Evolutionary conservation across 495 filamentous ascomycete genomes (phyloP), one percentile per base, ranked within the genome.

Genomic region (Lichina pygmaea): DNA sequence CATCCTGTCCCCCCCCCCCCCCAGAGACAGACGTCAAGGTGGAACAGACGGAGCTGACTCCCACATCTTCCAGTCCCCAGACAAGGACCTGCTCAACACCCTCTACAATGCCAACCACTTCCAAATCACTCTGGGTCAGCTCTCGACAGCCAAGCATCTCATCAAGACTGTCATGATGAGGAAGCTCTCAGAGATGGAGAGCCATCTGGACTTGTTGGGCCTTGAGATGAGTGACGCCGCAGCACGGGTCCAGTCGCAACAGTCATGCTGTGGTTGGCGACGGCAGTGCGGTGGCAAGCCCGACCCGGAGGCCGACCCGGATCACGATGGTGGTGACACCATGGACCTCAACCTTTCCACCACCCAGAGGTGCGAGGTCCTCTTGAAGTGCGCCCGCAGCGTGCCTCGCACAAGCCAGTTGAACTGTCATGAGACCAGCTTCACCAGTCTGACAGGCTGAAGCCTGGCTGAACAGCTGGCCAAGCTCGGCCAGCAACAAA

Each of bases 61-160:
- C 24, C 24, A 24, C 4, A 2, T 24, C 24, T 24, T 24, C 58
- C 50, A 34, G 46, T 13, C 30, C 7, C 42, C 46, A 68, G 64
- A 86, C 62, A 84, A 84, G 59, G 81, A 78, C 59, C 66, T 80
- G 55, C 71, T 84, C 56, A 82, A 80, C 58, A 85, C 79, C 9
- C 67, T 83, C 8, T 89, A 95, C 65, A 84, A 95, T 74, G 84
- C 86, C 56, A 89, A 95, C 67, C 91, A 95, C 61, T 95, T 94
- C 66, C 71, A 78, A 51, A 94, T 97, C 51, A 86, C 91, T 39
- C 77, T 97, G 9, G 91, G 91, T 16, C 89, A 95, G 55, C 71
- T 95, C 38, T 86, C 82, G 13, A 95, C 89, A 6, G 89, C 89
- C 37, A 95, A 92, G 63, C 81, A 86, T 56, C 67, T 95, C 45